A percentile compares a stretch with the other conserved stretches of the same genome.
Conservation (phyloP, 306 rosid species). For the Malus domestica region ASM211411v1 NC_041801.1:999001-999500, state of each 20-base stretch:
- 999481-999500: background rate
- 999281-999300: background rate
- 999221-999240: background rate
- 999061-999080: slow-evolving; percentile 8
- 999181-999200: slow-evolving; percentile 89
- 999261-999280: background rate
- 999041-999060: slow-evolving; percentile 5
- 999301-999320: background rate
- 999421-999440: background rate
- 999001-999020: slow-evolving; percentile 88
- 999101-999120: slow-evolving; percentile 4
- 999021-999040: slow-evolving; percentile 53
- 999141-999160: slow-evolving; percentile 76
- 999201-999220: slow-evolving; percentile 78
- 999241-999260: background rate
- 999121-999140: slow-evolving; percentile 65
- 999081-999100: background rate
- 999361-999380: no score
- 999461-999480: background rate
- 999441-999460: background rate
- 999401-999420: background rate
- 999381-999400: no score
- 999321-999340: background rate
- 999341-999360: no score
- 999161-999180: slow-evolving; percentile 96